These are phyloP conservation scores for Xylaria castorea DNA, from an alignment of 495 filamentous ascomycete genomes.

Conservation along the genomic window DNA sequence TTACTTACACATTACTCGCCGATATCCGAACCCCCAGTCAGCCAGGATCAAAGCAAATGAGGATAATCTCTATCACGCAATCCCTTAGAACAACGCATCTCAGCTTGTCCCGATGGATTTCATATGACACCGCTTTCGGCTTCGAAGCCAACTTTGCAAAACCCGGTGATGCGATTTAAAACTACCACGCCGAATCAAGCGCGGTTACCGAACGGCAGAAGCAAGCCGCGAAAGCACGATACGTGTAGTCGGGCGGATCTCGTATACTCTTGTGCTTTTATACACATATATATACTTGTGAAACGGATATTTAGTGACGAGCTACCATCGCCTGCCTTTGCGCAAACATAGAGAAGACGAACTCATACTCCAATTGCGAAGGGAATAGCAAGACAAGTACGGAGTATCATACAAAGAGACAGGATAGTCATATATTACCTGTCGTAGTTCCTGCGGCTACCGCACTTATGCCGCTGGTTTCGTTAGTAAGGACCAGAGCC, in stretches of 20 bases:
- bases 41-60: conserved; percentile 13
- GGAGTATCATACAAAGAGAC: not conserved
- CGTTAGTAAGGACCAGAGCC: not conserved
- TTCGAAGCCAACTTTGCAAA: not conserved
- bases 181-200: not conserved
- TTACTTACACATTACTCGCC: not conserved
- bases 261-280: not conserved
- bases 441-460: not conserved
- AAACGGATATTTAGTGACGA: not conserved
- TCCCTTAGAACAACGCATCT: not conserved
- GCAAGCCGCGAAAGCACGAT: not conserved
- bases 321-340: not conserved
- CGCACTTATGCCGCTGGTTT: not conserved
- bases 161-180: not conserved
- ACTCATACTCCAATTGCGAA: not conserved
- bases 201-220: not conserved
- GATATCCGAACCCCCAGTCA: conserved; percentile 8
- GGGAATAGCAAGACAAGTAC: not conserved
- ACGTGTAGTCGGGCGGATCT: not conserved
- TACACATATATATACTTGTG: not conserved
- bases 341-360: not conserved
- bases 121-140: not conserved
- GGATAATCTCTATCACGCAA: conserved; percentile 6
- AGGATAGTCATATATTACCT: not conserved
- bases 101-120: not conserved